Percentiles rank a stretch among this genome's conserved stretches.
These are phyloP conservation scores for Oldenlandia corymbosa DNA, from an alignment of 257 asterid genomes.

Conservation along the genomic window DNA sequence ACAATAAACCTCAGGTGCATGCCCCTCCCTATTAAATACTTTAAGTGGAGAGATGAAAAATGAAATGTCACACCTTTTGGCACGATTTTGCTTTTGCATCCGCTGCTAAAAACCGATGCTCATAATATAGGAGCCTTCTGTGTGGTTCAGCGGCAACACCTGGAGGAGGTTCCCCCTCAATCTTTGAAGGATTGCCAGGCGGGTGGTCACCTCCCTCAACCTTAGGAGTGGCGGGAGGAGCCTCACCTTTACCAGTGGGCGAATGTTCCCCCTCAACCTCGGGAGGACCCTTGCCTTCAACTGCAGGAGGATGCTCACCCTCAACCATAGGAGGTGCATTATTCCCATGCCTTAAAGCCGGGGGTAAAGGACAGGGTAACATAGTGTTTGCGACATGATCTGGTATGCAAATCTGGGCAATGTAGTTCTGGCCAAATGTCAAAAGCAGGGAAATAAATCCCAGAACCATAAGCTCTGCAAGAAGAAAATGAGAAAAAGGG, in stretches of 20 bases:
- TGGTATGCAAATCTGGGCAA: constrained; percentile 62
- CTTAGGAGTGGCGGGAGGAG: background rate
- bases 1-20: too few relatives aligned
- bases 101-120: constrained; percentile 40
- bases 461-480: constrained; percentile 90
- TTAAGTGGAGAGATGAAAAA: background rate
- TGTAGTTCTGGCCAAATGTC: constrained; percentile 87
- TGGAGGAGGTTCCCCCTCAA: constrained; percentile 7
- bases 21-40: too few relatives aligned
- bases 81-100: constrained; percentile 38
- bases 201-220: background rate
- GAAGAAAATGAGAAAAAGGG: background rate
- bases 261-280: constrained; percentile 23
- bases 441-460: constrained; percentile 89
- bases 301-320: background rate
- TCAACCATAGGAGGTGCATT: background rate
- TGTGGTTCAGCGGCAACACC: constrained; percentile 22
- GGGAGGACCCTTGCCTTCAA: background rate
- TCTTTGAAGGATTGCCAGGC: constrained; percentile 15
- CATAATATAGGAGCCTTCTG: constrained; percentile 61
- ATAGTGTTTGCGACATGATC: constrained; percentile 45
- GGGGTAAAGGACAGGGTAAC: constrained; percentile 54
- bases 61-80: constrained; percentile 33
- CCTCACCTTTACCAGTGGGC: background rate
- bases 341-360: background rate